Percentiles rank a stretch among this genome's conserved stretches.
These are phyloP conservation scores for Naematelia encephala DNA, from an alignment of 768 basidiomycete genomes.

Conservation along the genomic window DNA sequence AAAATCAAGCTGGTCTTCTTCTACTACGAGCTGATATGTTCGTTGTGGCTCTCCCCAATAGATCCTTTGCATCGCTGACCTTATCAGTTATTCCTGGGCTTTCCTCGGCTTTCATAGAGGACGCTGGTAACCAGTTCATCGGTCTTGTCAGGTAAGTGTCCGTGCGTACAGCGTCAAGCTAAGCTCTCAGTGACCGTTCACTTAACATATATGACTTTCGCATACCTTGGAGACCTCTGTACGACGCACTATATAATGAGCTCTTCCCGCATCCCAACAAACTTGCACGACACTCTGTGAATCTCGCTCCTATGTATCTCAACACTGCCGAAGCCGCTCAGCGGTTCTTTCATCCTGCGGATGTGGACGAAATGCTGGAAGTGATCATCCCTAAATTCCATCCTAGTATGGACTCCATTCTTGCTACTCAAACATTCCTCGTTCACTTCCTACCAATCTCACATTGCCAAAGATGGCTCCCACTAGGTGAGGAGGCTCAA, in stretches of 20 bases:
- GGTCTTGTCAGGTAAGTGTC: constrained; percentile 77
- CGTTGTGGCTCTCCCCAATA: constrained; percentile 2
- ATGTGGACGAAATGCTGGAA: constrained; percentile 82
- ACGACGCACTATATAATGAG: constrained; percentile 44
- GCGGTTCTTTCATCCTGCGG: constrained; percentile 83
- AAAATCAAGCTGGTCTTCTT: constrained; percentile 70
- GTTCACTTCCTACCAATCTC: constrained; percentile 78
- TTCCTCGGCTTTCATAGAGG: constrained; percentile 58
- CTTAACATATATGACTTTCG: constrained; percentile 46
- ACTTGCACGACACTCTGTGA: constrained; percentile 48
- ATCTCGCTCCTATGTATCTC: constrained; percentile 50
- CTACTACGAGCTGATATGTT: constrained; percentile 64
- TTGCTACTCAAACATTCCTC: constrained; percentile 80
- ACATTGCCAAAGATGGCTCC: constrained; percentile 75
- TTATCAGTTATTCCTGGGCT: constrained; percentile 33
- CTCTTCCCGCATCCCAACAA: constrained; percentile 63
- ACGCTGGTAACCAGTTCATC: constrained; percentile 72
- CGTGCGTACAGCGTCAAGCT: constrained; percentile 59
- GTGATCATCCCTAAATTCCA: constrained; percentile 65
- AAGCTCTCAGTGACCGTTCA: constrained; percentile 23
- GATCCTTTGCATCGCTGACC: constrained; percentile 4
- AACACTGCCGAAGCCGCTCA: constrained; percentile 56
- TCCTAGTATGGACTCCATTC: constrained; percentile 61
- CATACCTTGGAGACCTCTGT: constrained; percentile 45
- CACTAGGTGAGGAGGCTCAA: constrained; percentile 57